These are phyloP conservation scores for Jimgerdemannia lactiflua DNA, from an alignment of 192 early-diverging fungal genomes.

Conservation along the genomic window DNA sequence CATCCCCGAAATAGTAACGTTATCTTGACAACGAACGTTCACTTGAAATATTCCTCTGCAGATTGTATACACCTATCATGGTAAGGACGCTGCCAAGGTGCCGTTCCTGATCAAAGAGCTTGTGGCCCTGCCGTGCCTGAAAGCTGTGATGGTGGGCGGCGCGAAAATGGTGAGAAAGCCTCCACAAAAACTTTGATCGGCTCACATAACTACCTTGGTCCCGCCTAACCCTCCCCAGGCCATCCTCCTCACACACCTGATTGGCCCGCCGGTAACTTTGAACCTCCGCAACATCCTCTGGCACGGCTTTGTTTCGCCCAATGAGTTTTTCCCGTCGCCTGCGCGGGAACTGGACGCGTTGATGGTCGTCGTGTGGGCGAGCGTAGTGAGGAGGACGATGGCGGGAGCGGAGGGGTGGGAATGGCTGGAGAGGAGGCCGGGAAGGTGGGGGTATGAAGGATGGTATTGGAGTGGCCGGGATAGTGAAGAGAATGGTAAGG, in stretches of 20 bases:
- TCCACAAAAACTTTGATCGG: no score
- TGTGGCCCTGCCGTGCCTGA: not conserved
- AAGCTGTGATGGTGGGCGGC: not conserved
- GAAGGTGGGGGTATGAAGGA: not conserved
- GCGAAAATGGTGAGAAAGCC: slow-evolving; percentile 1
- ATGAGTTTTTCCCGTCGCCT: slow-evolving; percentile 13
- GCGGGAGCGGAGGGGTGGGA: not conserved
- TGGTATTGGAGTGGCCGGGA: not conserved
- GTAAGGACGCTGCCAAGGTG: slow-evolving; percentile 2
- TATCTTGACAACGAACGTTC: not conserved
- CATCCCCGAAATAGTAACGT: not conserved
- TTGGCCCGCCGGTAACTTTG: slow-evolving; percentile 19
- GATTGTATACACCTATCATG: slow-evolving; percentile 5
- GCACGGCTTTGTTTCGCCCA: slow-evolving; percentile 19
- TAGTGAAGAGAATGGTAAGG: not conserved
- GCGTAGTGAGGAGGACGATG: slow-evolving; percentile 4
- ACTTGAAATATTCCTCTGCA: not conserved
- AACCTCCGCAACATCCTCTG: slow-evolving; percentile 24
- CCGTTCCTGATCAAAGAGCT: slow-evolving; percentile 15
- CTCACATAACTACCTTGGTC: no score
- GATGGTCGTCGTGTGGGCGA: slow-evolving; percentile 6
- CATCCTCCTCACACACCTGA: slow-evolving; percentile 7
- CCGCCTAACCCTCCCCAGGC: not conserved
- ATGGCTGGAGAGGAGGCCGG: not conserved
- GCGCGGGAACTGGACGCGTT: slow-evolving; percentile 9